Base-by-base conservation (phyloP, 306 rosid species). In the Trifolium subterraneum region DNA sequence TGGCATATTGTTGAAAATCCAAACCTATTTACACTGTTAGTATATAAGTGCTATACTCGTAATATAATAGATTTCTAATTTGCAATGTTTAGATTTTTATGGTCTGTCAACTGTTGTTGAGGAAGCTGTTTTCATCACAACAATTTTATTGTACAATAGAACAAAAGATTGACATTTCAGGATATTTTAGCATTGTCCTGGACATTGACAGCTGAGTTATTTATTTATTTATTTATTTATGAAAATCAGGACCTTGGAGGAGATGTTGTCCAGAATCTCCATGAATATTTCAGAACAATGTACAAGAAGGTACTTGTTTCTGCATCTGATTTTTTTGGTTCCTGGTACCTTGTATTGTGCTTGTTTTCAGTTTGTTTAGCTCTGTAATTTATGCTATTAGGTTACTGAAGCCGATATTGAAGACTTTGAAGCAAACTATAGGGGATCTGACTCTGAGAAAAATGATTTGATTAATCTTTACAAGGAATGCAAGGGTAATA, bases 341-440 rank as follows among this genome's bases (percentile, higher is more conserved):
- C 71, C 25, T 12, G 22, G 29, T 50, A 15, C 48, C 52, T 56
- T 66, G 12, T 64, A 2, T 5, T 18, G 20, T 71, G 6, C 6
- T 22, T 75, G 16, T n/a, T 67, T 16, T 68, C 51, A 7, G 51
- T 77, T 65, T 72, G 1, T 35, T 2, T 39, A 29, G 69, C 66
- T 35, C 25, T 61, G 14, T 69, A 33, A 79, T 23, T 69, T 48
- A 1, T 44, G 64, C 59, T 39, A 68, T 67, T 29, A 94, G 97
- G 96, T 94, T 50, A 87, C 93, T 42, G 93, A 90, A 82, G 94
- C 90, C 68, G 98, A 88, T 71, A 88, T 92, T 63, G 91, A 87
- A 80, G 94, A 87, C 80, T 92, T 90, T 83, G 92, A 92, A 84
- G 92, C 91, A 52, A 88, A 90, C 59, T 92, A 92, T 48, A 84